Evolutionary conservation across 1,284 basidiomycete species (phyloP).

Genomic region (Xanthoconium separans): DNA sequence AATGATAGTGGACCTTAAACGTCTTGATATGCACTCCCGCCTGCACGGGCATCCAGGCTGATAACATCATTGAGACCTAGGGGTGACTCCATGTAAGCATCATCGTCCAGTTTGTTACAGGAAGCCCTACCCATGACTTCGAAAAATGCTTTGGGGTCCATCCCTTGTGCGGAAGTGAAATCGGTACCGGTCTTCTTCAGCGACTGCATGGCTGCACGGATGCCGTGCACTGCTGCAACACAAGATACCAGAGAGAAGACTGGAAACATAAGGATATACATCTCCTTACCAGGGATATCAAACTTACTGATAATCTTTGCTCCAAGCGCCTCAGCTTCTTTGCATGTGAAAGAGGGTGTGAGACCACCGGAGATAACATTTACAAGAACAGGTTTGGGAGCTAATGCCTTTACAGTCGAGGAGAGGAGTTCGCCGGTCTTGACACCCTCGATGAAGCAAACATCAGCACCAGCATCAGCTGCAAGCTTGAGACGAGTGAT

Average conservation of each 20-base stretch:
- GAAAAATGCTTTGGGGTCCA: conserved; percentile 77
- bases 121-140: conserved; percentile 59
- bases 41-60: conserved; percentile 56
- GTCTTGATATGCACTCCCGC: conserved; percentile 55
- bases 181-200: conserved; percentile 77
- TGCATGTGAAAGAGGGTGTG: conserved; percentile 68
- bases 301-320: conserved; percentile 74
- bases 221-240: conserved; percentile 70
- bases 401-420: conserved; percentile 61
- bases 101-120: background rate
- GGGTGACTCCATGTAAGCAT: background rate
- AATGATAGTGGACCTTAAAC: conserved; percentile 35
- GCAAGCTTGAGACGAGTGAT: conserved; percentile 67
- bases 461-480: conserved; percentile 74
- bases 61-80: conserved; percentile 57
- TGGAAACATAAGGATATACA: conserved; percentile 22
- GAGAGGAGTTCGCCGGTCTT: conserved; percentile 65
- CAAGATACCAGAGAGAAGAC: conserved; percentile 71
- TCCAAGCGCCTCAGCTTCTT: conserved; percentile 66
- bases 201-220: conserved; percentile 69
- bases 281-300: background rate
- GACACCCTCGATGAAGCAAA: conserved; percentile 84
- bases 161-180: conserved; percentile 63
- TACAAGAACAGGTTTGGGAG: conserved; percentile 73
- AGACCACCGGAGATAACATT: conserved; percentile 78